phyloP scores from a whole-genome alignment of 768 basidiomycete species.

The Tephrocybe sp. region DNA sequence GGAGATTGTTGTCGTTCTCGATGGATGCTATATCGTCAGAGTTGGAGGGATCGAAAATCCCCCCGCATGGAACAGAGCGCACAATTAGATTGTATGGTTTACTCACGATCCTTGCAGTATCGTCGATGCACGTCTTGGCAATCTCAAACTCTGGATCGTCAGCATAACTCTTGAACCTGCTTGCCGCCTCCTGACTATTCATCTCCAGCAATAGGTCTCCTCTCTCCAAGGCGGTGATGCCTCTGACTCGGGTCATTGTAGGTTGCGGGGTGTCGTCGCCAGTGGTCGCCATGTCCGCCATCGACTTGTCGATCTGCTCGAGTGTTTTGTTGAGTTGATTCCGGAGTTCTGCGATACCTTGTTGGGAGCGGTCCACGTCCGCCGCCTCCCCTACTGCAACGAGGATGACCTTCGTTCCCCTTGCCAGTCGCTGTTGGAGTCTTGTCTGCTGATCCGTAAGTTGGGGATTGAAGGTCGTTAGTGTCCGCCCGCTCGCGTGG shows the following conservation, averaged over 20 bases:
- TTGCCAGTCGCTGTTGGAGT: slow-evolving; percentile 5
- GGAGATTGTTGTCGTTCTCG: background rate
- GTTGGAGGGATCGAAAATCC: slow-evolving; percentile 1
- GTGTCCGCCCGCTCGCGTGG: background rate
- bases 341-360: background rate
- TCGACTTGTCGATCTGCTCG: background rate
- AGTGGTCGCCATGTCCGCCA: background rate
- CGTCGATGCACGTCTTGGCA: background rate
- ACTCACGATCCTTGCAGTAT: background rate
- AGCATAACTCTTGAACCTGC: background rate
- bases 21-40: background rate
- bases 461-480: background rate
- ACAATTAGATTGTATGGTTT: background rate
- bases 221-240: background rate
- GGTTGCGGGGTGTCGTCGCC: background rate
- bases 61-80: background rate
- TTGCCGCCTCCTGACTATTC: background rate
- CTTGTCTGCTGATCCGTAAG: background rate
- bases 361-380: background rate
- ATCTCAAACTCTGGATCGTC: background rate
- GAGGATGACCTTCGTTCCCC: background rate
- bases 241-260: background rate
- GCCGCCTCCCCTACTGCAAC: background rate
- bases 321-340: too few species aligned
- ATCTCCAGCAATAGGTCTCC: background rate